Evolutionary conservation across 2,329 filamentous ascomycete genomes (phyloP).

Genomic region (Hymenoscyphus infarciens): DNA sequence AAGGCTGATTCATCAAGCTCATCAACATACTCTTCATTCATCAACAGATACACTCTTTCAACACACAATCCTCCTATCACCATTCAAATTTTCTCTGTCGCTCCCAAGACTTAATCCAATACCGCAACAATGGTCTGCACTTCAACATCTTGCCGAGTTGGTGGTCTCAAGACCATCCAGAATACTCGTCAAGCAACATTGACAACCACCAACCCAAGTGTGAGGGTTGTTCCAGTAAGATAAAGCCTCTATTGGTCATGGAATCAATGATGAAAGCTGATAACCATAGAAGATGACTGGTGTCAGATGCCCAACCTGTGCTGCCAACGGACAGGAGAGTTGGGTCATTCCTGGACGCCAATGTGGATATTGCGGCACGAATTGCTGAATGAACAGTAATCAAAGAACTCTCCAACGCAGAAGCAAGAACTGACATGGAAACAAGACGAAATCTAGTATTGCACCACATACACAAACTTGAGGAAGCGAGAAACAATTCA

Average conservation of each 20-base stretch:
- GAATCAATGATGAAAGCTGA: background rate
- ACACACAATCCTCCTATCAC: background rate
- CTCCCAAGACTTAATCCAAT: background rate
- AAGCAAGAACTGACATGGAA: constrained; percentile 11
- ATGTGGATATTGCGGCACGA: constrained; percentile 49
- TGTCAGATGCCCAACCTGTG: constrained; percentile 51
- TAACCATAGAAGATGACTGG: constrained; percentile 43
- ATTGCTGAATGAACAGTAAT: constrained; percentile 23
- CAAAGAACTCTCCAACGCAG: background rate
- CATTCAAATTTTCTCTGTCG: background rate
- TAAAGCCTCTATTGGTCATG: background rate
- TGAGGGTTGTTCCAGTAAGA: constrained; percentile 25
- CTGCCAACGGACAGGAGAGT: constrained; percentile 46
- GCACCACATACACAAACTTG: background rate
- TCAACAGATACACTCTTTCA: background rate
- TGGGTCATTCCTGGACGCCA: constrained; percentile 54
- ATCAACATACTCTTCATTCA: background rate
- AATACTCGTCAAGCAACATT: constrained; percentile 12
- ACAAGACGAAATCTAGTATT: background rate
- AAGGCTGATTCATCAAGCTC: background rate
- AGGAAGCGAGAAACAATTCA: background rate
- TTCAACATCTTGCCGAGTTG: constrained; percentile 9
- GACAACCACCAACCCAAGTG: constrained; percentile 9
- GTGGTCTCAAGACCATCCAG: constrained; percentile 2
- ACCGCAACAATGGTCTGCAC: constrained; percentile 17